Conservation (phyloP, 345 rosid species). For the Physaria fendleri region DNA sequence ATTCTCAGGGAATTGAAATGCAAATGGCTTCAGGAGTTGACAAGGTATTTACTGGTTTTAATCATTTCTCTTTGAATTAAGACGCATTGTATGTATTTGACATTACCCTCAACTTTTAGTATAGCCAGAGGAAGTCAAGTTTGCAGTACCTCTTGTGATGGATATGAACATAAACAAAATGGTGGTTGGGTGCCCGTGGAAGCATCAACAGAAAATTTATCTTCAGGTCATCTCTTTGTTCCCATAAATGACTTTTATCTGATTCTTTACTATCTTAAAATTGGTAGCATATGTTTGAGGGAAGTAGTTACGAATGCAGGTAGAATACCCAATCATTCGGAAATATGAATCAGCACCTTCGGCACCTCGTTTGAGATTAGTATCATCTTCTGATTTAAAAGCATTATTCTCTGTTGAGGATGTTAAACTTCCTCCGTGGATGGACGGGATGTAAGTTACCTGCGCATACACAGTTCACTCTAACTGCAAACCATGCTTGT, state of each 20-base stretch:
- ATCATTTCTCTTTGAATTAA: conserved; percentile 1
- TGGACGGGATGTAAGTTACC: conserved; percentile 74
- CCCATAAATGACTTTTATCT: background rate
- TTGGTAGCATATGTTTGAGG: background rate
- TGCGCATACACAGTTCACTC: background rate
- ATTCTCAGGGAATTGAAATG: conserved; percentile 88
- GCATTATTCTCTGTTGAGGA: conserved; percentile 66
- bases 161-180: conserved; percentile 71
- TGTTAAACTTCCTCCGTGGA: conserved; percentile 91
- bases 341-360: conserved; percentile 65
- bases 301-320: conserved; percentile 37
- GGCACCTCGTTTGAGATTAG: conserved; percentile 77
- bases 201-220: conserved; percentile 75
- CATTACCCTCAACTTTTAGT: conserved; percentile 51
- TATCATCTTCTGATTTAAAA: conserved; percentile 64
- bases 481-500: conserved; percentile 13
- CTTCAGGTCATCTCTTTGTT: conserved; percentile 60
- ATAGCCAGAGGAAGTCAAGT: conserved; percentile 94
- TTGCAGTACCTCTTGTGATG: conserved; percentile 80
- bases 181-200: conserved; percentile 88
- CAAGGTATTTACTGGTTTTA: conserved; percentile 54
- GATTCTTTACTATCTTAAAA: background rate
- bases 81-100: conserved; percentile 7
- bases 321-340: conserved; percentile 68
- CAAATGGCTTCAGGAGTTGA: conserved; percentile 66